Percentiles rank a stretch among this genome's conserved stretches.
Conservation (phyloP, 2,329 filamentous ascomycete species). For the Rosellinia necatrix region DNA sequence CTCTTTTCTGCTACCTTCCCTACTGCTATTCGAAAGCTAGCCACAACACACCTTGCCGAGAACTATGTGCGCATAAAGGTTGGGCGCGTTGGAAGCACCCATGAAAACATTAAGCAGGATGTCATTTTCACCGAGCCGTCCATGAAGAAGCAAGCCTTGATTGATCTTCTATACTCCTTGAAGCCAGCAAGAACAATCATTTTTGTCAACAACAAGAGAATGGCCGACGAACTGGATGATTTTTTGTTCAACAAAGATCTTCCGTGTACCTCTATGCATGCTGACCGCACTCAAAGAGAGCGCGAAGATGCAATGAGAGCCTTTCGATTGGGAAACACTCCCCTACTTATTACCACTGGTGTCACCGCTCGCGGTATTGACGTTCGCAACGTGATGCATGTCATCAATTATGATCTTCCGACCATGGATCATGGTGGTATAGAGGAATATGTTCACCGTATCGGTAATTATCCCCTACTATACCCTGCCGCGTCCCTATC, state of each 20-base stretch:
- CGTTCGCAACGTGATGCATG: constrained; percentile 82
- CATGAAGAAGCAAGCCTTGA: constrained; percentile 71
- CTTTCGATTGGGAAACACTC: constrained; percentile 75
- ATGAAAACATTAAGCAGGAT: constrained; percentile 80
- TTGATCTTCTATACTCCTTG: constrained; percentile 72
- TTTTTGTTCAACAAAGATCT: constrained; percentile 79
- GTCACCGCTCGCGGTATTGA: constrained; percentile 89
- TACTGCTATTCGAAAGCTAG: constrained; percentile 75
- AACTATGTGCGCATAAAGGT: constrained; percentile 82
- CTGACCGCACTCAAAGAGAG: constrained; percentile 84
- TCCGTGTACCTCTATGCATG: constrained; percentile 86
- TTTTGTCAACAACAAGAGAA: constrained; percentile 82
- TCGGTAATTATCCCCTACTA: constrained; percentile 65
- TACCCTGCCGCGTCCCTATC: constrained; percentile 6
- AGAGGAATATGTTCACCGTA: constrained; percentile 91
- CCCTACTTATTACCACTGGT: constrained; percentile 85
- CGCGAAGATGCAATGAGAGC: constrained; percentile 88
- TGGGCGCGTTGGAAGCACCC: constrained; percentile 82
- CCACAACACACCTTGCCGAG: constrained; percentile 73
- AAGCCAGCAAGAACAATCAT: constrained; percentile 80
- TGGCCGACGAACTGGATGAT: constrained; percentile 85
- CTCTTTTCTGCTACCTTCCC: constrained; percentile 97
- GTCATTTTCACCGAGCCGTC: constrained; percentile 69
- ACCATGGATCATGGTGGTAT: constrained; percentile 79
- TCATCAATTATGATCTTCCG: constrained; percentile 93